phyloP scores from a whole-genome alignment of 352 stramenopile species.

The Blastocystis hominis region DNA sequence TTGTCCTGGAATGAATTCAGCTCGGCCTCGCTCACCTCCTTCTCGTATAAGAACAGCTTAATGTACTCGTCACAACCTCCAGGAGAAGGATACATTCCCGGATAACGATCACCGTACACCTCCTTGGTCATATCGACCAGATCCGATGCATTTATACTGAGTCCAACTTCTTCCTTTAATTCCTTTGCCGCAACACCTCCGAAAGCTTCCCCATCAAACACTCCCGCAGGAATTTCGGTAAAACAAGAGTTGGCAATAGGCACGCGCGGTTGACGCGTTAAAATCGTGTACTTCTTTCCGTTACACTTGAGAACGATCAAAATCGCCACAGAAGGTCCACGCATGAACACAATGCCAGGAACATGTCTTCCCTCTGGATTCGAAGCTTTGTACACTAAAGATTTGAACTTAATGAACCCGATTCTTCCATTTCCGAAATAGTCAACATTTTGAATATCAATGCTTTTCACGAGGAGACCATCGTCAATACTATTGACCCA shows the following conservation, averaged over 20 bases:
- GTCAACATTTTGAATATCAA: constrained; percentile 52
- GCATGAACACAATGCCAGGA: constrained; percentile 57
- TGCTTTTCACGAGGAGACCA: constrained; percentile 1
- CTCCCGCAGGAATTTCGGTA: constrained; percentile 50
- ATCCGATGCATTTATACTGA: background rate
- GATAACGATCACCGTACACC: constrained; percentile 31
- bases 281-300: constrained; percentile 53
- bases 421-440: constrained; percentile 50
- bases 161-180: constrained; percentile 50
- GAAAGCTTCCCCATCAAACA: constrained; percentile 55
- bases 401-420: constrained; percentile 57
- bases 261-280: constrained; percentile 26
- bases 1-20: constrained; percentile 24
- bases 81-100: constrained; percentile 49
- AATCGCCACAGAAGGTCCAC: constrained; percentile 56
- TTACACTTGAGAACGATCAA: constrained; percentile 41
- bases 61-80: constrained; percentile 56
- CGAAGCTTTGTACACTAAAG: constrained; percentile 21
- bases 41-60: constrained; percentile 53
- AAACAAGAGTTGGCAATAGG: constrained; percentile 38
- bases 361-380: constrained; percentile 32
- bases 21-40: constrained; percentile 39
- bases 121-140: constrained; percentile 53
- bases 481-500: constrained; percentile 44
- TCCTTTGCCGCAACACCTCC: constrained; percentile 49